A percentile compares a stretch with the other conserved stretches of the same genome.
phyloP scores from a whole-genome alignment of 2,329 filamentous ascomycete species.

The Pyricularia pennisetigena region DNA sequence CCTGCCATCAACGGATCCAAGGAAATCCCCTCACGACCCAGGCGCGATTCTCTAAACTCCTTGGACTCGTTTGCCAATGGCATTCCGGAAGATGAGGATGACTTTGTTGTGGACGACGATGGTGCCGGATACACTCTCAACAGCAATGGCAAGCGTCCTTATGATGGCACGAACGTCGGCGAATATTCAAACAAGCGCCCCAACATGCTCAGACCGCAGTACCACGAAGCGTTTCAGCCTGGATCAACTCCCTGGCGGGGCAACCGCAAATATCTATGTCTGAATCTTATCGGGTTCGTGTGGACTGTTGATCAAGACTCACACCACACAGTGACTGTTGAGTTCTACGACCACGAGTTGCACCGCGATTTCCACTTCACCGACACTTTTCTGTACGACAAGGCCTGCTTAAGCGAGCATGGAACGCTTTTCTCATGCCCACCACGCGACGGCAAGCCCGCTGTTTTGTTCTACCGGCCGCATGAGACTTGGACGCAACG shows the following conservation, averaged over 20 bases:
- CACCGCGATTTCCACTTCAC: constrained; percentile 96
- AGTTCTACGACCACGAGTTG: constrained; percentile 91
- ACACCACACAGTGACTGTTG: constrained; percentile 87
- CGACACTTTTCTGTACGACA: constrained; percentile 91
- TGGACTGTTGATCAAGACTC: constrained; percentile 97
- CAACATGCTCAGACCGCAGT: constrained; percentile 46
- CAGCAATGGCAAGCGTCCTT: constrained; percentile 36
- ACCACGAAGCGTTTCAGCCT: constrained; percentile 83
- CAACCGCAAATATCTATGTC: constrained; percentile 83
- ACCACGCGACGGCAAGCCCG: constrained; percentile 53
- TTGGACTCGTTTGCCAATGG: constrained; percentile 69
- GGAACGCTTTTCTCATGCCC: constrained; percentile 80
- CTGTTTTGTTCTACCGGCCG: constrained; percentile 88
- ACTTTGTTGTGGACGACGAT: constrained; percentile 92
- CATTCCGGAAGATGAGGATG: constrained; percentile 47
- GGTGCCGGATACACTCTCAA: constrained; percentile 75
- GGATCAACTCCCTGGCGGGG: constrained; percentile 94
- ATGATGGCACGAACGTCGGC: constrained; percentile 39
- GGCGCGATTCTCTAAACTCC: constrained; percentile 61
- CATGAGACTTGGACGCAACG: constrained; percentile 95
- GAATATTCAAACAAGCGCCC: constrained; percentile 38
- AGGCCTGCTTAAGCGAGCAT: constrained; percentile 80
- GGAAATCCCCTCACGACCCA: constrained; percentile 20
- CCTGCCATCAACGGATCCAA: constrained; percentile 21
- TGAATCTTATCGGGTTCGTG: constrained; percentile 88